Conservation (phyloP, 306 rosid genomes). For the Quercus robur region DNA sequence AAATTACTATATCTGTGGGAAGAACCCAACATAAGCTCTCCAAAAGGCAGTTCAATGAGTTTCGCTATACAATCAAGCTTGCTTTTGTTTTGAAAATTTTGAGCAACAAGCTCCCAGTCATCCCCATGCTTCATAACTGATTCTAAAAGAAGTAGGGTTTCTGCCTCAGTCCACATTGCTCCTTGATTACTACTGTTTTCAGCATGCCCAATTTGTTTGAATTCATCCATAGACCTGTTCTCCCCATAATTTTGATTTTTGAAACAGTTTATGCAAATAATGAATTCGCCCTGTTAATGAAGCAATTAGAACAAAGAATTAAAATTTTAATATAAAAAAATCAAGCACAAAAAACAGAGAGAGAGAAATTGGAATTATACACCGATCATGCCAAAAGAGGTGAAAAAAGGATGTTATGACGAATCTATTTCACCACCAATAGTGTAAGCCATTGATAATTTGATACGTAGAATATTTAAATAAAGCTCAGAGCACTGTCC, state of each 20-base stretch:
- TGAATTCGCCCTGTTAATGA: conserved; percentile 56
- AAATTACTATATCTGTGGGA: conserved; percentile 33
- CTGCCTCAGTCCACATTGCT: conserved; percentile 83
- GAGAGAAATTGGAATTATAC: not conserved
- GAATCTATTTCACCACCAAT: not conserved
- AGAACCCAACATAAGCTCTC: conserved; percentile 64
- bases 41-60: conserved; percentile 87
- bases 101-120: conserved; percentile 92
- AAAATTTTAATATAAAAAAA: not conserved
- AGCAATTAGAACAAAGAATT: conserved; percentile 16
- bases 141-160: conserved; percentile 83
- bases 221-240: conserved; percentile 59
- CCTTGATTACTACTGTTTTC: conserved; percentile 34
- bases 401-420: not conserved
- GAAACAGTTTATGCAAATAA: conserved; percentile 65
- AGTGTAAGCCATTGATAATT: not conserved
- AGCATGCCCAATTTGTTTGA: conserved; percentile 36
- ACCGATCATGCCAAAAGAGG: not conserved
- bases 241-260: conserved; percentile 67
- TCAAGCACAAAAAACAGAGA: not conserved
- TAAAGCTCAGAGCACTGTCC: not conserved
- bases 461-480: not conserved
- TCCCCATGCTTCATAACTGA: conserved; percentile 93
- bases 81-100: conserved; percentile 66
- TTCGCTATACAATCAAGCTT: conserved; percentile 78